These are phyloP conservation scores for Singerocomus inundabilis DNA, from an alignment of 1,284 basidiomycete genomes.

Conservation along the genomic window DNA sequence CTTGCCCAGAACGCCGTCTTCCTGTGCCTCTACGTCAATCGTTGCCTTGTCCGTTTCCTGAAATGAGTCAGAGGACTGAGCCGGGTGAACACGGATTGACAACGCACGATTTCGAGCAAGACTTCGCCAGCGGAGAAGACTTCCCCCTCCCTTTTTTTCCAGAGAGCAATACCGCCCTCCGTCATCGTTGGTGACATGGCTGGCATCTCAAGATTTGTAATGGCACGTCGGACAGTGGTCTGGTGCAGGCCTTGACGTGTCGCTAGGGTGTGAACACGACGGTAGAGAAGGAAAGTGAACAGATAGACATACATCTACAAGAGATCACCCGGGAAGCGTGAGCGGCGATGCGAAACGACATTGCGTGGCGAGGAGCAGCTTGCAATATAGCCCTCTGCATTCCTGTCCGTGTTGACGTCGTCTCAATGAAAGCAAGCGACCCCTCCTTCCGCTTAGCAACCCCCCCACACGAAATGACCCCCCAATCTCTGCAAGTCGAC, in stretches of 20 bases:
- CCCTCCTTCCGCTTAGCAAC: conserved; percentile 4
- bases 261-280: conserved; percentile 6
- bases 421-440: conserved; percentile 4
- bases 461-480: conserved; percentile 12
- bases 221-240: conserved; percentile 51
- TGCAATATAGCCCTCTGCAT: neutral
- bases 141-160: conserved; percentile 93
- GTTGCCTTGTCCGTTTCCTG: conserved; percentile 99
- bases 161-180: conserved; percentile 89
- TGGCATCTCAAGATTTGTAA: conserved; percentile 82
- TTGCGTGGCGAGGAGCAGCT: conserved; percentile 3
- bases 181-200: conserved; percentile 99
- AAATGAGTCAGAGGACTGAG: conserved; percentile 8
- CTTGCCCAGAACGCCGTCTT: conserved; percentile 92
- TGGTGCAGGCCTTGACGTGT: conserved; percentile 54
- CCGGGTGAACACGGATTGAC: conserved; percentile 1
- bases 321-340: conserved; percentile 12
- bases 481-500: conserved; percentile 7
- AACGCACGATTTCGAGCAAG: conserved; percentile 86
- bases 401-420: too few relatives aligned
- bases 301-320: conserved; percentile 26
- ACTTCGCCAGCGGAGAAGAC: conserved; percentile 85
- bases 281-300: neutral
- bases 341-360: conserved; percentile 15
- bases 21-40: conserved; percentile 98